phyloP scores from a whole-genome alignment of 2,329 filamentous ascomycete genomes.

The Penicillium vulpinum region DNA sequence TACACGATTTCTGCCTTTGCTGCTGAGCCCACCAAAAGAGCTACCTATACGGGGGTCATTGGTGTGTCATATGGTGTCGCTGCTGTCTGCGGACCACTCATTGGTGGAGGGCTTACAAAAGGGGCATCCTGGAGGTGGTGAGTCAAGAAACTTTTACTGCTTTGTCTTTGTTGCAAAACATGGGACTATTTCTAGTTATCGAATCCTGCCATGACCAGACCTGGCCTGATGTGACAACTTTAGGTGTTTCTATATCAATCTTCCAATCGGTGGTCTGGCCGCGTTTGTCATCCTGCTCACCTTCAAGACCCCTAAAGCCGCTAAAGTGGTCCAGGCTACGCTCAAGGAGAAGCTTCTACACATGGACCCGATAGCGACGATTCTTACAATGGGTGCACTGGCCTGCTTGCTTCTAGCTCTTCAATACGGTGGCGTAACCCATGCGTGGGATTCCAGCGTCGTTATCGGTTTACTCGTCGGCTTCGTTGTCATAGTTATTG shows the following conservation, averaged over 20 bases:
- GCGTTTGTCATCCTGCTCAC: background rate
- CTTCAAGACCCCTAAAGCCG: constrained; percentile 17
- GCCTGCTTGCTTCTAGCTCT: constrained; percentile 49
- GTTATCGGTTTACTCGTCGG: constrained; percentile 51
- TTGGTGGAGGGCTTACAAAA: constrained; percentile 36
- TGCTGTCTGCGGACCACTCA: constrained; percentile 49
- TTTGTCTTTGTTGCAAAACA: background rate
- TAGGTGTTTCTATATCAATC: constrained; percentile 4
- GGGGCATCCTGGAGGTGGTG: background rate
- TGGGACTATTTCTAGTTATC: constrained; percentile 39
- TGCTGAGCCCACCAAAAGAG: constrained; percentile 1
- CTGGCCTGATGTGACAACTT: constrained; percentile 13
- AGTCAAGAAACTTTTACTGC: background rate
- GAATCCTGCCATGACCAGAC: background rate
- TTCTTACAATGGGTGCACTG: constrained; percentile 42
- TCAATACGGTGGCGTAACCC: constrained; percentile 46
- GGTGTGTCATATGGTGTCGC: constrained; percentile 53
- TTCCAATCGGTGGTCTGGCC: background rate
- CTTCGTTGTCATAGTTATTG: constrained; percentile 40
- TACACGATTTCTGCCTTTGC: constrained; percentile 29
- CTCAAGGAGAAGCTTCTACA: constrained; percentile 42
- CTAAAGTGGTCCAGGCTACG: background rate
- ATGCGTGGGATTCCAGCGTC: constrained; percentile 37
- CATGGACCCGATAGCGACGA: constrained; percentile 47
- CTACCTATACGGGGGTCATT: constrained; percentile 44